These are phyloP conservation scores for Arxiozyma heterogenica DNA, from an alignment of 1,139 yeast species.

Conservation along the genomic window DNA sequence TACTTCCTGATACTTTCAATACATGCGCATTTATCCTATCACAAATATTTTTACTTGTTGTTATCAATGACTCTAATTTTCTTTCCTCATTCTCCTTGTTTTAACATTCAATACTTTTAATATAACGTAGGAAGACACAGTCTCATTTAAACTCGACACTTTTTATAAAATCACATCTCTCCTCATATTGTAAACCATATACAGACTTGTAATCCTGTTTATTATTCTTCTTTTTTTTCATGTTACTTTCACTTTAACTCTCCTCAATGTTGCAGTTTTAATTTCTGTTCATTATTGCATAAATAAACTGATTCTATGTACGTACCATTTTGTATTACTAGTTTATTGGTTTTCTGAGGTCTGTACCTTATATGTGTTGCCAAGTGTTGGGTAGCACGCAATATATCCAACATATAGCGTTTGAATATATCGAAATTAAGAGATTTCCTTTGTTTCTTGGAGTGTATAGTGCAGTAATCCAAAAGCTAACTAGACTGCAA, in stretches of 20 bases:
- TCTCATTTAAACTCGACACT: neutral
- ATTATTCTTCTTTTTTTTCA: too few relatives aligned
- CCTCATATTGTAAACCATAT: too few relatives aligned
- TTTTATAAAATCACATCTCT: neutral
- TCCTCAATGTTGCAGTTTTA: neutral
- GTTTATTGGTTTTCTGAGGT: neutral
- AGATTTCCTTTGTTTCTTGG: neutral
- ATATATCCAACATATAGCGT: neutral
- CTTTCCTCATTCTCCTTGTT: too few relatives aligned
- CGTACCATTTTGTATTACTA: slow-evolving; percentile 3
- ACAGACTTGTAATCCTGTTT: too few relatives aligned
- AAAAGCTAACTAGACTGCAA: neutral
- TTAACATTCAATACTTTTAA: too few relatives aligned
- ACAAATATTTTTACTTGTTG: too few relatives aligned
- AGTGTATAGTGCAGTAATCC: neutral
- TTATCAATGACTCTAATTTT: neutral
- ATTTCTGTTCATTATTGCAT: neutral
- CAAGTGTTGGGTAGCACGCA: neutral
- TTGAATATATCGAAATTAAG: neutral
- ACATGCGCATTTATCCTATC: too few relatives aligned
- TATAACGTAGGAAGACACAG: neutral
- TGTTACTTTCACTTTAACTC: neutral
- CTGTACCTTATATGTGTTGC: neutral
- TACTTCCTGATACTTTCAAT: too few relatives aligned
- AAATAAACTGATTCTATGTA: neutral